Base-by-base conservation (phyloP, 2,329 filamentous ascomycete species). In the Cercospora zeae-maydis region DNA sequence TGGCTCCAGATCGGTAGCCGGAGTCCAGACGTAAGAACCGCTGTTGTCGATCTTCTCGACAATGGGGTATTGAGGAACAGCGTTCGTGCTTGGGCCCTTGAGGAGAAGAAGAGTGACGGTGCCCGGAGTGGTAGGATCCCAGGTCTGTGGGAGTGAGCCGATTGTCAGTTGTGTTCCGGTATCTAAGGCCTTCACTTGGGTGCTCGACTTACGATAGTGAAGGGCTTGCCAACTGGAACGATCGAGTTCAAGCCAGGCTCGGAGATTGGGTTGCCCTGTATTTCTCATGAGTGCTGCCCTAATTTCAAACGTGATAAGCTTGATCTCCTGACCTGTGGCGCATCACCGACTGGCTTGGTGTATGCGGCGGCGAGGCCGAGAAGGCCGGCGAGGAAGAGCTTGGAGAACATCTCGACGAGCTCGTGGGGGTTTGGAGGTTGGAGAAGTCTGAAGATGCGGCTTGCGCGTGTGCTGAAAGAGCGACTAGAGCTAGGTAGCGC, bases 31-130 rank as follows among this genome's bases (percentile, higher is more conserved):
- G 79, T 78, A 87, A 66, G 70, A 72, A 63, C 86, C 86, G 53
- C 61, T 53, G 82, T 88, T 88, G 71, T 74, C 66, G 74, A 84
- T 83, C 66, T 69, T 69, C 74, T 85, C 80, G 64, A 79, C 81
- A 66, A 86, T 79, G 63, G 82, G 77, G 68, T 77, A 75, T 67
- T 83, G 74, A 49, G 82, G 80, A 42, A 78, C 69, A 53, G 84
- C 79, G 77, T 87, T 84, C 75, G 63, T 77, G 68, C 80, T 78
- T 33, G 85, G 84, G 33, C 86, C 86, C 72, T 82, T 82, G 69
- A 87, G 82, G 67, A 88, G 83, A 64, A 85, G 74, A 62, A 88
- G 77, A n/a, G 83, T 83, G 71, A 88, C 78, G 42, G 77, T 79
- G 71, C 79, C 80, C 59, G 73, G 61, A 59, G 79, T 79, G 67